Evolutionary conservation across 441 rosid species (phyloP).

Genomic region (Francoa sonchifolia): DNA sequence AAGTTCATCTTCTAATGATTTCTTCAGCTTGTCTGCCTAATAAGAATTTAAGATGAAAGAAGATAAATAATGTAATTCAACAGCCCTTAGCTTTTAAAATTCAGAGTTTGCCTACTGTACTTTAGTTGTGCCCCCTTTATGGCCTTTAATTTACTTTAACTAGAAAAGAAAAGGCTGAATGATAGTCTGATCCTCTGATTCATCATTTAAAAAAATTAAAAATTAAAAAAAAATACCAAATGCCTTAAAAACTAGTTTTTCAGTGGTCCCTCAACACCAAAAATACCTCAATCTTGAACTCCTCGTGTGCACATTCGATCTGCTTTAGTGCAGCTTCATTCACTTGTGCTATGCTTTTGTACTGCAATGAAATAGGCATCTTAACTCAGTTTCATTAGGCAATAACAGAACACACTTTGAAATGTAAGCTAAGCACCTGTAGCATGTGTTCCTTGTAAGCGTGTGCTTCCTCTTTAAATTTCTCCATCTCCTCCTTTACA

Average conservation of each 20-base stretch:
- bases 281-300: conserved; percentile 66
- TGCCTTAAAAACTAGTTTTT: not conserved
- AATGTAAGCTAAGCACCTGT: conserved; percentile 45
- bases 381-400: conserved; percentile 7
- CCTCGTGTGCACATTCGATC: conserved; percentile 86
- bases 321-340: conserved; percentile 87
- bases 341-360: conserved; percentile 86
- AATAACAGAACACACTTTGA: conserved; percentile 8
- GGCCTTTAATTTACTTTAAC: too few species aligned
- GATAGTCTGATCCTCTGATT: too few species aligned
- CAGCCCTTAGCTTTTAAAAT: not conserved
- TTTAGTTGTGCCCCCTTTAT: too few species aligned
- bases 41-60: conserved; percentile 10
- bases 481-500: conserved; percentile 63
- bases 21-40: conserved; percentile 64
- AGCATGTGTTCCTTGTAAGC: conserved; percentile 89
- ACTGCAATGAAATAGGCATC: conserved; percentile 38
- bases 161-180: too few species aligned
- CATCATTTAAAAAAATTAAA: too few species aligned
- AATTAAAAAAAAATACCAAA: too few species aligned
- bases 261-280: conserved; percentile 11
- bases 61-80: not conserved
- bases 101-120: too few species aligned
- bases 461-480: conserved; percentile 64
- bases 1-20: conserved; percentile 61